phyloP scores from a whole-genome alignment of 2,329 filamentous ascomycete species.

The Scorias spongiosa region DNA sequence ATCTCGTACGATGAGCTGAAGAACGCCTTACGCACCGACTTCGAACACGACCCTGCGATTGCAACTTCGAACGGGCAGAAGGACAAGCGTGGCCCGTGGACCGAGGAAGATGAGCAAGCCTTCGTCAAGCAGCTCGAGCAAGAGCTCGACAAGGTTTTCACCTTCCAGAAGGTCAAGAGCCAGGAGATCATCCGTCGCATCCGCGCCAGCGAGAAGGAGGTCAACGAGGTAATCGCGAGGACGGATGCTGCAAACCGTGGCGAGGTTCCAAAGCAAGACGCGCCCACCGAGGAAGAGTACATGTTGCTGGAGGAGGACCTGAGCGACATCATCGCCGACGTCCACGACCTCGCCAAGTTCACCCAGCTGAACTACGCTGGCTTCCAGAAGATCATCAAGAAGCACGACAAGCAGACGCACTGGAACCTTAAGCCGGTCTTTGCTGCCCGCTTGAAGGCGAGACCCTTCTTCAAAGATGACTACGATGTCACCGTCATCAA shows the following conservation, averaged over 20 bases:
- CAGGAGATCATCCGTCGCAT: slow-evolving; percentile 91
- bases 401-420: slow-evolving; percentile 86
- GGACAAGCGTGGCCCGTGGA: slow-evolving; percentile 50
- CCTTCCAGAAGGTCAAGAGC: slow-evolving; percentile 92
- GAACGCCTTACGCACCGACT: slow-evolving; percentile 62
- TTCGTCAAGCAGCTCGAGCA: slow-evolving; percentile 79
- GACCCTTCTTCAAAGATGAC: slow-evolving; percentile 98
- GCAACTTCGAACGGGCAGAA: slow-evolving; percentile 8
- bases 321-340: slow-evolving; percentile 95
- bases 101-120: slow-evolving; percentile 75
- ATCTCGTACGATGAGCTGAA: slow-evolving; percentile 96
- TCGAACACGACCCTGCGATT: slow-evolving; percentile 35
- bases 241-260: slow-evolving; percentile 28
- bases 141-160: slow-evolving; percentile 94
- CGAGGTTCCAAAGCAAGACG: slow-evolving; percentile 21
- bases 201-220: slow-evolving; percentile 73
- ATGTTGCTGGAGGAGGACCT: slow-evolving; percentile 84
- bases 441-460: slow-evolving; percentile 81
- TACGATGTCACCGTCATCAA: slow-evolving; percentile 93
- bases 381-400: slow-evolving; percentile 99
- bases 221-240: slow-evolving; percentile 68
- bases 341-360: slow-evolving; percentile 95
- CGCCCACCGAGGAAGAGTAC: slow-evolving; percentile 78
- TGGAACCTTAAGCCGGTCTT: slow-evolving; percentile 96
- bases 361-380: slow-evolving; percentile 97